Base-by-base conservation (phyloP, 2,329 filamentous ascomycete species). In the Cercospora berteroae region DNA sequence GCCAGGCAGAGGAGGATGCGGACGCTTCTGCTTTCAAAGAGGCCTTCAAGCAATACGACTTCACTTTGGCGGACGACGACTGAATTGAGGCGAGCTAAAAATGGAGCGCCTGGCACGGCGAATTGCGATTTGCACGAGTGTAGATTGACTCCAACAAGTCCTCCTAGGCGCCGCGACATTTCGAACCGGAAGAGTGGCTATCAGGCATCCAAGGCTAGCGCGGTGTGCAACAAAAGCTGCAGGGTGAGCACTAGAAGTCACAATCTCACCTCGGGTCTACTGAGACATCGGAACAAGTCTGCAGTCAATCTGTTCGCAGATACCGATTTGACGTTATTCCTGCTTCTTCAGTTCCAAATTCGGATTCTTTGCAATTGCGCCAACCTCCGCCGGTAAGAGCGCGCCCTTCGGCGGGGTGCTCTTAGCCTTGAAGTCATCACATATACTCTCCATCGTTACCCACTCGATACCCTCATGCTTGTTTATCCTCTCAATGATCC, bases 21-120 rank as follows among this genome's bases (percentile, higher is more conserved):
- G 94, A 98, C 77, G 91, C 90, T 2, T 86, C 88, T 63, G 87
- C 86, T 9, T 96, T 98, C 79, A 93, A 94, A 74, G 84, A 86
- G 72, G 89, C 90, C 0, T 99, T 96, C 76, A 89, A 92, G 79
- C 83, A 87, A 33, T 97, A 91, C 85, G 94, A 99, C 56, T 65
- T 65, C 52, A 39, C 50, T 13, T 25, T 50, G 25, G 27, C 16
- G 42, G 60, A 62, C 3, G 27, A 48, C 12, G 39, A 48, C 25
- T 44, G 27, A 42, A 7, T 10, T 5, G 29, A 6, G 8, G 58
- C 20, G 6, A 5, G 58, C 36, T 60, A 16, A 60, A 25, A 60
- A 8, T 7, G 36, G 58, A n/a, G 39, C 25, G 20, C 10, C 13
- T 7, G 5, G 20, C 44, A 23, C 44, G 9, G 13, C 48, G 13